Conservation (phyloP, 306 rosid genomes). For the Fragaria iinumae region DNA sequence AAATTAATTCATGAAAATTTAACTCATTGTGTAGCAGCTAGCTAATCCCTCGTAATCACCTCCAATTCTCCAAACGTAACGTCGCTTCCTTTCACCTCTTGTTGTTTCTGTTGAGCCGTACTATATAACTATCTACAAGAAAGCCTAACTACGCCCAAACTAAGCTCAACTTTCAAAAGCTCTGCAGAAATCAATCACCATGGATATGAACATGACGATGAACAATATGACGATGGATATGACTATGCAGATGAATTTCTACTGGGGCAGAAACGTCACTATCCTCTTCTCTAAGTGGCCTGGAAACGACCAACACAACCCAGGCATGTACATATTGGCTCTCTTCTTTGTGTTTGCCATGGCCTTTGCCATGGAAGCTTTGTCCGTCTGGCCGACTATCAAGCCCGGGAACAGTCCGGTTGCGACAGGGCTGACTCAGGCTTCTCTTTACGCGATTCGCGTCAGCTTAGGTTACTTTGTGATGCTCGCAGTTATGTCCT, state of each 20-base stretch:
- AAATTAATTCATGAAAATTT: neutral
- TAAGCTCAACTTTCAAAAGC: neutral
- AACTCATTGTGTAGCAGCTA: neutral
- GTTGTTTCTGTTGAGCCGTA: neutral
- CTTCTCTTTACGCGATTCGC: conserved; percentile 35
- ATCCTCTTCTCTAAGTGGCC: conserved; percentile 69
- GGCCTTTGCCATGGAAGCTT: conserved; percentile 41
- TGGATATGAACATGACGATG: neutral
- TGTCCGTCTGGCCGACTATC: conserved; percentile 35
- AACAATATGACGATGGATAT: conserved; percentile 22
- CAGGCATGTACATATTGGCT: conserved; percentile 59
- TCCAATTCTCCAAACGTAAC: neutral
- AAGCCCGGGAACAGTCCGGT: conserved; percentile 20
- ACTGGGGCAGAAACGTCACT: conserved; percentile 64
- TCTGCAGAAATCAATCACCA: neutral
- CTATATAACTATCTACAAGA: neutral
- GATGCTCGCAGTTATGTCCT: conserved; percentile 80
- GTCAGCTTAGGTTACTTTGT: conserved; percentile 49
- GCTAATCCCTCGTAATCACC: conserved; percentile 7
- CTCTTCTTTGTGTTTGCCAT: conserved; percentile 49
- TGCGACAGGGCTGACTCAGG: conserved; percentile 22
- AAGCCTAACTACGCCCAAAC: neutral
- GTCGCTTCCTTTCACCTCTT: neutral
- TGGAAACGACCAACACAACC: conserved; percentile 29
- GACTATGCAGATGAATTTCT: conserved; percentile 57